These are phyloP conservation scores for Phoma sp. DNA, from an alignment of 2,329 filamentous ascomycete species.

Conservation along the genomic window DNA sequence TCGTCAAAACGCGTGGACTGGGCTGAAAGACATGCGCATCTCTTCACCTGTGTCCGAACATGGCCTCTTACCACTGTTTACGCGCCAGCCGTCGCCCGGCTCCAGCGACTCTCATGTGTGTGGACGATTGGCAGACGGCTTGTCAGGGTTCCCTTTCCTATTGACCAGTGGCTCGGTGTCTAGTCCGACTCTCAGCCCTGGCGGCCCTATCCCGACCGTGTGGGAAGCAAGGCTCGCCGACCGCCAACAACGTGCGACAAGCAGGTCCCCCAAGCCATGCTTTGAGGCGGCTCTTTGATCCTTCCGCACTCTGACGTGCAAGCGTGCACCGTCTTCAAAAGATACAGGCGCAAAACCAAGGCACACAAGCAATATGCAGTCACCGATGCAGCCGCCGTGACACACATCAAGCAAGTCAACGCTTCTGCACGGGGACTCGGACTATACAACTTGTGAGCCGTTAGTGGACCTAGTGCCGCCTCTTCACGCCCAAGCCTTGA, in stretches of 20 bases:
- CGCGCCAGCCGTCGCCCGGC: slow-evolving; percentile 10
- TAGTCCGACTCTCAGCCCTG: slow-evolving; percentile 22
- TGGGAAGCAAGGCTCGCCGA: slow-evolving; percentile 23
- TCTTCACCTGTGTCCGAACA: not conserved
- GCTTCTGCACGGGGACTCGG: slow-evolving; percentile 5
- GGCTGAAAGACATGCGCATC: not conserved
- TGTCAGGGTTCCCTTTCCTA: not conserved
- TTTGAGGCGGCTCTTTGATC: slow-evolving; percentile 27
- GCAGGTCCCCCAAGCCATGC: slow-evolving; percentile 19
- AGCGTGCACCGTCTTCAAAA: slow-evolving; percentile 1
- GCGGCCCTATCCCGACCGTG: slow-evolving; percentile 24
- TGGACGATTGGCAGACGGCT: slow-evolving; percentile 14
- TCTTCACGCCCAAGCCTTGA: slow-evolving; percentile 10
- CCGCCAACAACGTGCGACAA: slow-evolving; percentile 26
- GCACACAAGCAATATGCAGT: not conserved
- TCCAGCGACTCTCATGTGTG: slow-evolving; percentile 18
- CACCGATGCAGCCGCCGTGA: not conserved
- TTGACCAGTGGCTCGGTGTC: slow-evolving; percentile 17
- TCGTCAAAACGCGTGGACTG: slow-evolving; percentile 13
- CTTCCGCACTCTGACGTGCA: slow-evolving; percentile 9
- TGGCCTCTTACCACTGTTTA: not conserved
- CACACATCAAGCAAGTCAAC: slow-evolving; percentile 6
- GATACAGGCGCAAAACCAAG: not conserved
- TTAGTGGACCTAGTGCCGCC: slow-evolving; percentile 16
- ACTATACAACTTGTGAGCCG: slow-evolving; percentile 3